Evolutionary conservation across 2,329 filamentous ascomycete genomes (phyloP), one percentile per base, ranked within the genome.

Genomic region (Polytolypa hystricis): DNA sequence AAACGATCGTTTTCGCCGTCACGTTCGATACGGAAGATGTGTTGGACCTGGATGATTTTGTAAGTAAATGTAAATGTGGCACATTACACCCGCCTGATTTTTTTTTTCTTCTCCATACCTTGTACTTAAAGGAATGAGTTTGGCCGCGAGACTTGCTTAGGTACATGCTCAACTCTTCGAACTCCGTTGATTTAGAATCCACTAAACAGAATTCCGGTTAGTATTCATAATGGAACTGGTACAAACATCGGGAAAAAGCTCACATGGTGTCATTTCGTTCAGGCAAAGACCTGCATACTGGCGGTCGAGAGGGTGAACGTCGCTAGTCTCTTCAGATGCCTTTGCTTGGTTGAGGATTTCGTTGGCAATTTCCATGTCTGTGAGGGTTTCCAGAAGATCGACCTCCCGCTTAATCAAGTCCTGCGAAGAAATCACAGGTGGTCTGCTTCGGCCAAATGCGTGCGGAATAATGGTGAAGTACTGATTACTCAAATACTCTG

Each of bases 401-500:
- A 89, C 72, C 60, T 93, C 85, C 48, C 63, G 71, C 61, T 87
- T 85, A 48, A 93, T 70, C 45, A 70, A 58, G 1, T 47, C 46
- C 14, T 71, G 53, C 26, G 62, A 62, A 21, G 56, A 55, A 48
- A 93, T 81, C 46, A 87, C 52, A 0, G 82, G 81, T 0, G 84
- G 83, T 0, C 78, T 69, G 30, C 74, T 73, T 20, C 84, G 78
- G 6, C 84, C 83, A 56, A 91, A 89, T 20, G 65, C 73, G 51
- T 93, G 85, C 0, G 86, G 86, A 42, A 94, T 93, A 27, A 81
- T 64, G 0, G 80, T 82, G 56, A 87, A 91, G 59, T 84, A 93
- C 8, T 69, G 63, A 49, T 93, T 87, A 20, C 84, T 87, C 2
- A 89, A 62, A 0, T 71, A 53, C 47, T 82, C 76, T 1, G 70